Evolutionary conservation across 371 early-diverging fungal genomes (phyloP).

Genomic region (Mucor indicus): DNA sequence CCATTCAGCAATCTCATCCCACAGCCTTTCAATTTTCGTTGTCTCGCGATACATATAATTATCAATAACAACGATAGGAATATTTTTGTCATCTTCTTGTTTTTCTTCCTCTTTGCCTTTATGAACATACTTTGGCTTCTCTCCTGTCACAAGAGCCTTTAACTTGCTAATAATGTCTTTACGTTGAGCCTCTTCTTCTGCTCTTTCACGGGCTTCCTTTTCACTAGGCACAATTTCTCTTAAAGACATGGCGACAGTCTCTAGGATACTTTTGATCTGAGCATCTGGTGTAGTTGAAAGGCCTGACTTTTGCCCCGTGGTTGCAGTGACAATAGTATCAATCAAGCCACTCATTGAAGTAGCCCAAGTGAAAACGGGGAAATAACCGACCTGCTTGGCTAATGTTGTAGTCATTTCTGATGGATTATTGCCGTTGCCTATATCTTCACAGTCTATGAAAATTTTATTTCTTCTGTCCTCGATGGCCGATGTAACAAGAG

Average conservation of each 20-base stretch:
- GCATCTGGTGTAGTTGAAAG: conserved; percentile 58
- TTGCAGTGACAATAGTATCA: conserved; percentile 78
- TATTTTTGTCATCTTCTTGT: conserved; percentile 28
- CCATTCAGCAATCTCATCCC: conserved; percentile 78
- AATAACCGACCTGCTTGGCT: conserved; percentile 77
- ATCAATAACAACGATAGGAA: conserved; percentile 89
- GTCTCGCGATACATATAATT: conserved; percentile 78
- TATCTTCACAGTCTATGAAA: conserved; percentile 73
- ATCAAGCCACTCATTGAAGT: conserved; percentile 66
- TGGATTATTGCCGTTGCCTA: conserved; percentile 72
- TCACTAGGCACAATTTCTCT: conserved; percentile 33
- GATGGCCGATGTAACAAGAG: conserved; percentile 52
- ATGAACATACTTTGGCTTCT: neutral
- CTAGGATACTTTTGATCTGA: conserved; percentile 61
- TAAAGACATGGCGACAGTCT: conserved; percentile 58
- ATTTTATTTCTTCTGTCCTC: conserved; percentile 64
- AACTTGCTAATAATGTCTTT: conserved; percentile 5
- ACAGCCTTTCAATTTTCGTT: conserved; percentile 52
- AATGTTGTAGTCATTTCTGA: conserved; percentile 62
- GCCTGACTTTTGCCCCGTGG: conserved; percentile 85
- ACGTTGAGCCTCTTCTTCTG: conserved; percentile 4
- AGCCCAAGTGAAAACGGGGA: conserved; percentile 80
- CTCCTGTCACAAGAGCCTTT: neutral
- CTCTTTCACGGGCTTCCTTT: conserved; percentile 7
- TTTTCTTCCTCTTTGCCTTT: conserved; percentile 15